A percentile compares a stretch with the other conserved stretches of the same genome.
These are phyloP conservation scores for Vigna radiata DNA, from an alignment of 306 rosid genomes.

Conservation along the genomic window DNA sequence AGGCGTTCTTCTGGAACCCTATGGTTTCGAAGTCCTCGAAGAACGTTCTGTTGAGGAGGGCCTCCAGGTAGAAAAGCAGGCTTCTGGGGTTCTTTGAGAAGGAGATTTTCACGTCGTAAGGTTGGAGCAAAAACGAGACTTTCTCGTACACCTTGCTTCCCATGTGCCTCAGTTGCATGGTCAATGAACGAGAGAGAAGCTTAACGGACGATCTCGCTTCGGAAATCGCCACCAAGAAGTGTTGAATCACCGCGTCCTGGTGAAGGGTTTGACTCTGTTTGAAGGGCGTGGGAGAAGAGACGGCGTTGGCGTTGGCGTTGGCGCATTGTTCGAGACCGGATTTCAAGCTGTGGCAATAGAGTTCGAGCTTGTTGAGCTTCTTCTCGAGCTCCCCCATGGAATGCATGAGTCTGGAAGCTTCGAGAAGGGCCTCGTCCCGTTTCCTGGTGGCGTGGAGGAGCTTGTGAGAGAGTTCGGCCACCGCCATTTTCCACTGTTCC, in stretches of 20 bases:
- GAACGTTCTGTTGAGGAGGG: slow-evolving; percentile 72
- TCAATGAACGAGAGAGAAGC: slow-evolving; percentile 70
- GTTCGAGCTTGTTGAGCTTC: slow-evolving; percentile 87
- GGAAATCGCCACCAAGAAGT: slow-evolving; percentile 70
- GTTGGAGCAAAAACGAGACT: slow-evolving; percentile 70
- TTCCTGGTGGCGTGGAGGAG: slow-evolving; percentile 77
- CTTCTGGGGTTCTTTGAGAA: slow-evolving; percentile 69
- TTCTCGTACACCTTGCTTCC: slow-evolving; percentile 75
- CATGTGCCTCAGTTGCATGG: slow-evolving; percentile 79
- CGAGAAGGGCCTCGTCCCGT: slow-evolving; percentile 76
- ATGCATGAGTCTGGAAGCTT: slow-evolving; percentile 78
- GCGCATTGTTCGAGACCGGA: slow-evolving; percentile 78
- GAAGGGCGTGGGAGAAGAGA: neutral
- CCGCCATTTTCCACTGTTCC: slow-evolving; percentile 88
- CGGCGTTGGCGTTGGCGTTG: neutral
- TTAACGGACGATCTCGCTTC: slow-evolving; percentile 73
- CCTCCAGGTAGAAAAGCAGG: slow-evolving; percentile 69
- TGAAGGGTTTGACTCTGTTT: slow-evolving; percentile 14
- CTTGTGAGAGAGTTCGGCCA: slow-evolving; percentile 85
- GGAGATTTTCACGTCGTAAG: slow-evolving; percentile 68
- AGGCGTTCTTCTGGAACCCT: slow-evolving; percentile 68
- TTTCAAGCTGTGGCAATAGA: slow-evolving; percentile 77
- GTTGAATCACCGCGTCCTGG: slow-evolving; percentile 50
- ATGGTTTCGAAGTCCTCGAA: slow-evolving; percentile 85
- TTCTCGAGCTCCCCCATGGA: slow-evolving; percentile 89